These are phyloP conservation scores for Picea sitchensis DNA, from an alignment of 75 land plant genomes.

Conservation along the genomic window DNA sequence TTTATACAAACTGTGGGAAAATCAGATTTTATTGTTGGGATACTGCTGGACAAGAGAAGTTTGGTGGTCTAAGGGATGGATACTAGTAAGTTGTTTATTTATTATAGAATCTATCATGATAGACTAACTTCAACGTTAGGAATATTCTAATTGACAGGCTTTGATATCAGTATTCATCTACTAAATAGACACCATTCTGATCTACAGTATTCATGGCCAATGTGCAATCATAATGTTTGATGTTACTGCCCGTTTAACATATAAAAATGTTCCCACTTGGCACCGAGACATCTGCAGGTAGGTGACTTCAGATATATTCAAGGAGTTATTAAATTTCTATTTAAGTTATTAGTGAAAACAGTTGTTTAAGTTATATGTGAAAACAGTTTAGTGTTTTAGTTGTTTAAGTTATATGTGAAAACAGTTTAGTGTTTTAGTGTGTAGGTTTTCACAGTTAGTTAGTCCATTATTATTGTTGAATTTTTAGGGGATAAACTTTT, in stretches of 20 bases:
- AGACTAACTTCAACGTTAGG: background rate
- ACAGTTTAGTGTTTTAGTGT: too few relatives aligned
- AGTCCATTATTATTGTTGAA: too few relatives aligned
- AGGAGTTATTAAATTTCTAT: background rate
- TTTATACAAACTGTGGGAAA: conserved; percentile 65
- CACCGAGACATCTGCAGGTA: conserved; percentile 63
- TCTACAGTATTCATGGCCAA: conserved; percentile 59
- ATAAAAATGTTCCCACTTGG: conserved; percentile 66
- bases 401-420: too few relatives aligned
- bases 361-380: background rate
- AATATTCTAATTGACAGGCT: background rate
- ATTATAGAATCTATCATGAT: background rate
- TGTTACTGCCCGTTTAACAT: conserved; percentile 65
- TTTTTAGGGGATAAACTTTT: too few relatives aligned
- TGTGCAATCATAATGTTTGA: conserved; percentile 78
- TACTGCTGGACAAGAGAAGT: conserved; percentile 83
- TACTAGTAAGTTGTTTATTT: conserved; percentile 51
- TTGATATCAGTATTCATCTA: background rate
- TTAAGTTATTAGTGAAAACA: background rate
- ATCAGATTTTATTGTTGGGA: conserved; percentile 80
- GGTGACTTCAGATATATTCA: background rate
- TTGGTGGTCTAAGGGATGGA: conserved; percentile 77
- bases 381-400: background rate
- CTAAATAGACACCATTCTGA: background rate
- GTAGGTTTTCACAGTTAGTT: too few relatives aligned